phyloP scores from a whole-genome alignment of 169 alveolate species.

The Plasmodium blacklocki region DNA sequence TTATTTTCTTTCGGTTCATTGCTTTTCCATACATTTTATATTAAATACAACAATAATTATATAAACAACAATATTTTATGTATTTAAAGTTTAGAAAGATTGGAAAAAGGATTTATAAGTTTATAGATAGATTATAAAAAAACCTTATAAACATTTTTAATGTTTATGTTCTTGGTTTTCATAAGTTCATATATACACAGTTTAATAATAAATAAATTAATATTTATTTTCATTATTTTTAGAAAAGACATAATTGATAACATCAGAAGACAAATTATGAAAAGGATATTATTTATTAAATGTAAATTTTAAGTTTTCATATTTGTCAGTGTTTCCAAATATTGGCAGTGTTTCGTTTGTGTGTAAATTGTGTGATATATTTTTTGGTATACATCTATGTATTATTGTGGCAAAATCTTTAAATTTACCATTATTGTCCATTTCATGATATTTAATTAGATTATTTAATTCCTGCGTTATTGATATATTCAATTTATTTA shows the following conservation, averaged over 20 bases:
- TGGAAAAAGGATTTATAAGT: too few species aligned
- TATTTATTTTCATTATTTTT: too few species aligned
- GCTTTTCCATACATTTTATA: too few species aligned
- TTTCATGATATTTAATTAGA: conserved; percentile 57
- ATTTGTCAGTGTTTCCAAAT: conserved; percentile 13
- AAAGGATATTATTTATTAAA: conserved; percentile 22
- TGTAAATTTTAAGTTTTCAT: conserved; percentile 35
- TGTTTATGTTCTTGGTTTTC: too few species aligned
- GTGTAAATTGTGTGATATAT: conserved; percentile 35
- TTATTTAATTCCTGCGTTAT: conserved; percentile 57
- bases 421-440: conserved; percentile 68
- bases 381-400: conserved; percentile 57
- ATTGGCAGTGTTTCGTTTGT: background rate
- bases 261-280: conserved; percentile 1
- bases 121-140: too few species aligned
- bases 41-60: too few species aligned
- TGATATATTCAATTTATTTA: conserved; percentile 61
- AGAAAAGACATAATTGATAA: background rate
- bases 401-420: conserved; percentile 72
- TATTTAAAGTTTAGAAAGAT: too few species aligned
- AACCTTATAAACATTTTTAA: too few species aligned
- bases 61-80: too few species aligned
- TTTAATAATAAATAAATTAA: too few species aligned
- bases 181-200: too few species aligned
- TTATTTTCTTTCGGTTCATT: too few species aligned